These are phyloP conservation scores for Sextonia rubra DNA, from an alignment of 164 flowering plant species.

Conservation along the genomic window DNA sequence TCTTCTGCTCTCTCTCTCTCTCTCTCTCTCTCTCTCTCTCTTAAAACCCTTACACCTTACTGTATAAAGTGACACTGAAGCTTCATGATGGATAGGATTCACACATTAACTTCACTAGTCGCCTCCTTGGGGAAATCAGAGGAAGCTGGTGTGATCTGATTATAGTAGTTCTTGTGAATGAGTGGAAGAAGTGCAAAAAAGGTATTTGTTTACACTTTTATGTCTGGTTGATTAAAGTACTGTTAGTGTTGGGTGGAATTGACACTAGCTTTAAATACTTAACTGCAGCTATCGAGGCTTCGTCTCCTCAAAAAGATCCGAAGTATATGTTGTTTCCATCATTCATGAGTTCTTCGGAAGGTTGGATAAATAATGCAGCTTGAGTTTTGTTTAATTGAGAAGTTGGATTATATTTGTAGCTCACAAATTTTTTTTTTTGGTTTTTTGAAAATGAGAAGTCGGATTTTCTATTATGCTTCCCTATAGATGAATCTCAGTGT, in stretches of 20 bases:
- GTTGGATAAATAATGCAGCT: constrained; percentile 25
- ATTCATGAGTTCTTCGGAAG: constrained; percentile 33
- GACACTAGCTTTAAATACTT: constrained; percentile 13
- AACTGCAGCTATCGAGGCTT: constrained; percentile 76
- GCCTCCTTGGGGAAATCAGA: constrained; percentile 50
- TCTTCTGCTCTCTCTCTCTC: no score
- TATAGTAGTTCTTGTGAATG: constrained; percentile 55
- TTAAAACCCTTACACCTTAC: not conserved
- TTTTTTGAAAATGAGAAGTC: no score
- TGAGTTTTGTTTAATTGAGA: not conserved
- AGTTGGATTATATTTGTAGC: not conserved
- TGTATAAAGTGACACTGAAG: constrained; percentile 9
- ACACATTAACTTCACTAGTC: constrained; percentile 36
- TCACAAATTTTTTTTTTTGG: not conserved
- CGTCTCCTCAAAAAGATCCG: constrained; percentile 82
- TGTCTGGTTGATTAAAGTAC: not conserved
- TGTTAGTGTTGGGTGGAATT: not conserved
- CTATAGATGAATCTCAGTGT: not conserved
- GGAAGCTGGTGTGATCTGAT: constrained; percentile 84
- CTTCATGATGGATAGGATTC: constrained; percentile 44
- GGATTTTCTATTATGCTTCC: not conserved
- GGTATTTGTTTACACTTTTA: constrained; percentile 38
- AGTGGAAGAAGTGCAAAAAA: constrained; percentile 96
- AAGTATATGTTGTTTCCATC: constrained; percentile 56
- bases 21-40: not conserved